A percentile compares a stretch with the other conserved stretches of the same genome.
Evolutionary conservation across 1,284 basidiomycete species (phyloP).

Genomic region (Ceratobasidium sp.): DNA sequence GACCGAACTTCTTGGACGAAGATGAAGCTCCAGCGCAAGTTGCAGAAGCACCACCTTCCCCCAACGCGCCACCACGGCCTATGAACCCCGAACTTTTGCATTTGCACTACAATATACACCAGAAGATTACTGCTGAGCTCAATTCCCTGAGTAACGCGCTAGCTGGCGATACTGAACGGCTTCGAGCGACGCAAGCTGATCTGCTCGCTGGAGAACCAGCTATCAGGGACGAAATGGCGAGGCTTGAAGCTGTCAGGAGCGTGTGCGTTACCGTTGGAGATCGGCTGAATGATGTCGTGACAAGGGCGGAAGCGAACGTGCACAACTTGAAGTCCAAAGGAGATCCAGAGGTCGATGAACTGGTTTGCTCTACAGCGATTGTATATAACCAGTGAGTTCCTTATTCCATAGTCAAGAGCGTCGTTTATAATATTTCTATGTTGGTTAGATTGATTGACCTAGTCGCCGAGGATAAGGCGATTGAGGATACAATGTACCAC

Average conservation of each 20-base stretch:
- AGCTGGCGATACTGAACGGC: constrained; percentile 74
- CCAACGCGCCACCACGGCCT: constrained; percentile 77
- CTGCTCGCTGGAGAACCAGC: constrained; percentile 90
- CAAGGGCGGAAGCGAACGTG: constrained; percentile 72
- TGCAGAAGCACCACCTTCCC: constrained; percentile 46
- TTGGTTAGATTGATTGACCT: constrained; percentile 84
- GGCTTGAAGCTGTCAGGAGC: constrained; percentile 93
- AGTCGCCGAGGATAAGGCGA: constrained; percentile 97
- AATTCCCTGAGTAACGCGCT: constrained; percentile 72
- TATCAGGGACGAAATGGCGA: constrained; percentile 93
- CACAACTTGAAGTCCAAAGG: constrained; percentile 75
- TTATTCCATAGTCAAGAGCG: not conserved
- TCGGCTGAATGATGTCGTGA: constrained; percentile 71
- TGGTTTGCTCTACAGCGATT: constrained; percentile 93
- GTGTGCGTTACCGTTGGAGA: constrained; percentile 85
- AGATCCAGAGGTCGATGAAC: constrained; percentile 89
- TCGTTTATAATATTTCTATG: not conserved
- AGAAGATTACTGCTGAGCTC: constrained; percentile 77
- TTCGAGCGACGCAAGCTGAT: constrained; percentile 83
- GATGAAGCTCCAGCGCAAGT: constrained; percentile 50
- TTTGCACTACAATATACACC: constrained; percentile 83
- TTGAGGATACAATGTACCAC: constrained; percentile 98
- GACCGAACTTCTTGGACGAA: constrained; percentile 55
- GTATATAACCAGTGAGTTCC: constrained; percentile 91
- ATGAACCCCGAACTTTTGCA: constrained; percentile 88